Conservation (phyloP, 129 eudicot species). For the Rutidosis leptorrhynchoides region DNA sequence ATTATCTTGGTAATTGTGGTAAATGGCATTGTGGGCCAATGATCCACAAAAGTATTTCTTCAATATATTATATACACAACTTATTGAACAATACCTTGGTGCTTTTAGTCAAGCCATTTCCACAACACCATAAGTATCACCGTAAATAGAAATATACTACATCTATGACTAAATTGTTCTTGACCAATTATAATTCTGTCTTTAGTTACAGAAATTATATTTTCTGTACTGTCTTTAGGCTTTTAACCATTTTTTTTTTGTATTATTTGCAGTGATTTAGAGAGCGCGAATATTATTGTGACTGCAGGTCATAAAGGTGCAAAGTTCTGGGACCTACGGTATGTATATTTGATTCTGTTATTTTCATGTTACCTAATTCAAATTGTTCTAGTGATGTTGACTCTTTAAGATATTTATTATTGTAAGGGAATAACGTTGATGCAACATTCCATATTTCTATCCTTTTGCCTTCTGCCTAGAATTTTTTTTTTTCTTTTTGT, state of each 20-base stretch:
- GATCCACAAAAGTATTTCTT: not conserved
- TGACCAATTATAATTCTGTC: not conserved
- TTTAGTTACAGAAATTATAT: not conserved
- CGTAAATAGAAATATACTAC: no score
- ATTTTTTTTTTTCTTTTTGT: no score
- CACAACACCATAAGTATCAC: no score
- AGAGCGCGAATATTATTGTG: slow-evolving; percentile 63
- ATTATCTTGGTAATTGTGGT: slow-evolving; percentile 7
- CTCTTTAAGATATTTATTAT: not conserved
- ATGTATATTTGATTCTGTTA: slow-evolving; percentile 11
- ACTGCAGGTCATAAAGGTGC: slow-evolving; percentile 74
- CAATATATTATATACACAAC: not conserved
- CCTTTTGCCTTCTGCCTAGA: not conserved
- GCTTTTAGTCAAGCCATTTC: not conserved
- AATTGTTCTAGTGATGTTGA: not conserved
- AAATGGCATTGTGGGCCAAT: not conserved
- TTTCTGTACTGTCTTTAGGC: not conserved
- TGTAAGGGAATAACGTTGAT: not conserved
- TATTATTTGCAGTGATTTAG: slow-evolving; percentile 58
- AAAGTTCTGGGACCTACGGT: slow-evolving; percentile 97
- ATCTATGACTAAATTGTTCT: not conserved
- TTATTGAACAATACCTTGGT: not conserved
- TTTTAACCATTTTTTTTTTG: not conserved
- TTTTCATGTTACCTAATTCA: not conserved
- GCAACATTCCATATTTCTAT: not conserved